Base-by-base conservation (phyloP, 192 early-diverging fungal species). In the Dissophora ornata region DNA sequence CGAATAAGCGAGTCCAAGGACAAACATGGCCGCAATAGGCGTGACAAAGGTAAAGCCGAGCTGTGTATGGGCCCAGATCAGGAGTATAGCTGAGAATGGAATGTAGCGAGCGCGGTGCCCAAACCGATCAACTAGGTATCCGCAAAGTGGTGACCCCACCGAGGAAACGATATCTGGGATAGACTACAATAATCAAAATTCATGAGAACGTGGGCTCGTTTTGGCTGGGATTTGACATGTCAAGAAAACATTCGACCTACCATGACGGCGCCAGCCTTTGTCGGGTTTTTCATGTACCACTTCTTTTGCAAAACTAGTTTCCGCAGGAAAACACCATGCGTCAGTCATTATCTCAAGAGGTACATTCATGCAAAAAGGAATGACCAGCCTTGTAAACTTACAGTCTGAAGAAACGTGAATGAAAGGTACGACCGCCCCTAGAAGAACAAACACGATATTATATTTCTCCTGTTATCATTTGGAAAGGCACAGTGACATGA, bases 151-250 rank as follows among this genome's bases (percentile, higher is more conserved):
- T 5, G 86, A 86, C 7, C 85, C 85, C 30, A 87, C 57, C 1
- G 88, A 83, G 1, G 88, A 88, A 18, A 90, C 75, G 4, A 79
- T 54, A 59, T 90, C 88, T 4, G 89, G 88, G 15, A 90, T 86
- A 0, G 89, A 90, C 85, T 88, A 82, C 19, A 81, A 81, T 60
- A 45, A 13, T 5, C 19, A n/a, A 21, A 44, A 11, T 16, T 33
- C 25, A 21, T 1, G 10, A 53, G 41, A 34, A n/a, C 3, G 44
- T 44, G 15, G 38, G 15, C 19, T 25, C 19, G 18, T 22, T 16
- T 6, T 45, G 1, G 21, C 25, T n/a, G 19, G 12, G n/a, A 1
- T 9, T 48, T n/a, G n/a, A n/a, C n/a, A n/a, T n/a, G n/a, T n/a
- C n/a, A n/a, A n/a, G n/a, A n/a, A n/a, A n/a, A n/a, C n/a, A n/a